phyloP scores from a whole-genome alignment of 495 filamentous ascomycete species.

The Hypoxylon subgilvum region DNA sequence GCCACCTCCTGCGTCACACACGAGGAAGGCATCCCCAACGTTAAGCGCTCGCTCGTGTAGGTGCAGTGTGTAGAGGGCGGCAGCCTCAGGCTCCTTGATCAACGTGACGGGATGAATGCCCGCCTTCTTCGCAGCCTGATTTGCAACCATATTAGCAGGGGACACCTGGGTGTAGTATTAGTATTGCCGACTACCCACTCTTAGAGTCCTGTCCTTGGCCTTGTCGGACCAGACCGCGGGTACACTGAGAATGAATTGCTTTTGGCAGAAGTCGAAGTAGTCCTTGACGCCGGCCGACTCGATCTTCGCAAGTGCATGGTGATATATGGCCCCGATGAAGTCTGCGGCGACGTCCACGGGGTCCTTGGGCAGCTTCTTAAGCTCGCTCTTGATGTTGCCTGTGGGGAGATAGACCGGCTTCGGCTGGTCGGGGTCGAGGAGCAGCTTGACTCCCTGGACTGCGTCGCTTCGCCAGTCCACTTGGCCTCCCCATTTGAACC shows the following conservation, averaged over 20 bases:
- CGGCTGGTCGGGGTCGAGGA: slow-evolving; percentile 44
- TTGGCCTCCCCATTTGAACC: background rate
- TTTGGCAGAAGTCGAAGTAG: slow-evolving; percentile 29
- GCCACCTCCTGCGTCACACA: slow-evolving; percentile 56
- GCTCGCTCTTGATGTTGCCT: slow-evolving; percentile 17
- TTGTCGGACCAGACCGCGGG: slow-evolving; percentile 45
- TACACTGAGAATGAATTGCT: slow-evolving; percentile 39
- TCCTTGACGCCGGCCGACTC: slow-evolving; percentile 19
- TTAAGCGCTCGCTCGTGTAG: slow-evolving; percentile 33
- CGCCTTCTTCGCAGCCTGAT: slow-evolving; percentile 38
- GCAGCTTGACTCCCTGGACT: slow-evolving; percentile 37
- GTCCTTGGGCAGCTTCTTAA: slow-evolving; percentile 38
- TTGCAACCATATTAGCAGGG: slow-evolving; percentile 4
- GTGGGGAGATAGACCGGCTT: slow-evolving; percentile 29
- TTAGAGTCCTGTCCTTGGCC: slow-evolving; percentile 39
- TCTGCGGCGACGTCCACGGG: slow-evolving; percentile 34
- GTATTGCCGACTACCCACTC: background rate
- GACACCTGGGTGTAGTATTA: background rate
- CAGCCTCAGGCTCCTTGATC: slow-evolving; percentile 58
- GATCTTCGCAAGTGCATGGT: slow-evolving; percentile 41
- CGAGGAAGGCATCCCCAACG: slow-evolving; percentile 50
- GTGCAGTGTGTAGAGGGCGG: slow-evolving; percentile 54
- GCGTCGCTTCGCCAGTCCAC: background rate
- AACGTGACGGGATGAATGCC: slow-evolving; percentile 42
- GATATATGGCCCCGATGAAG: slow-evolving; percentile 17